Evolutionary conservation across 495 filamentous ascomycete genomes (phyloP), one percentile per base, ranked within the genome.

Genomic region (Penicillium paradoxum): DNA sequence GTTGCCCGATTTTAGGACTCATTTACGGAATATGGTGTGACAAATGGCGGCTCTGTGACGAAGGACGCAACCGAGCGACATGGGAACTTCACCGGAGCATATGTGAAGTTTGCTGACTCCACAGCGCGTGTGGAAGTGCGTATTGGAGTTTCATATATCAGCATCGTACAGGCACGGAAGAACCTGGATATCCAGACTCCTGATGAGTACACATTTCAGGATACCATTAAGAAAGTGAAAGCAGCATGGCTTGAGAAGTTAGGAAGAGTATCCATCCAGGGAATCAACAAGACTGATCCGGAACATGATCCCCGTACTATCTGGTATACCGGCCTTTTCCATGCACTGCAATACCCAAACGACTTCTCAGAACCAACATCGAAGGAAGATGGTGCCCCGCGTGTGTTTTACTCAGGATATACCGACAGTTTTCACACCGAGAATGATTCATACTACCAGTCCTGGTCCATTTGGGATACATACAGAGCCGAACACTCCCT

Each of bases 401-500:
- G 63, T 2, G 29, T 36, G 1, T 62, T 54, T 27, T 66, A 66
- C 38, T 66, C 63, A 0, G 63, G 63, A 6, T 66, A 66, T 22
- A 66, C 63, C 11, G 63, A 66, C 36, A 56, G 53, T 6, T 36
- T 64, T 1, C 55, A 66, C 34, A 53, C 34, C 0, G 42, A 25
- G n/a, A 34, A 54, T 13, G 63, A 66, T 18, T 63, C 60, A 11
- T 66, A 66, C 45, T 66, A 64, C 33, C 63, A 66, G 37, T 66
- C 63, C 0, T 66, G 63, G 63, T 66, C 63, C 3, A 64, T 66
- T 30, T 66, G 63, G 63, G 63, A 66, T 39, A 66, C 63, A 0
- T 66, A 64, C 33, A 50, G 63, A 30, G 63, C 63, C 5, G 63
- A 66, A 22, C 60, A 64, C 22, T 61, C 63, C 1, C 38, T 66